phyloP scores from a whole-genome alignment of 176 grass and related monocot species.

The Luzula sylvatica region DNA sequence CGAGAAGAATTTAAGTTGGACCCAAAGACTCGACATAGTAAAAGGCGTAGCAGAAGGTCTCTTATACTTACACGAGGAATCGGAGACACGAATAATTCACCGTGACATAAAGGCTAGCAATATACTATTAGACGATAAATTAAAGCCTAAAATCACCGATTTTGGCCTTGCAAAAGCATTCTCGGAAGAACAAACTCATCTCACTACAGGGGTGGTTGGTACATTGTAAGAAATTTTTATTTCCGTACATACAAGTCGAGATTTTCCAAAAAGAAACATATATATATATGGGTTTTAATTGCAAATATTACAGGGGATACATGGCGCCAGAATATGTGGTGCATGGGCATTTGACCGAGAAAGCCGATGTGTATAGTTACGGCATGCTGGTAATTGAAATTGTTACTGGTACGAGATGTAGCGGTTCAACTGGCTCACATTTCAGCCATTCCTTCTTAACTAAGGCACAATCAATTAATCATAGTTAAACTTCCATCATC shows the following conservation, averaged over 20 bases:
- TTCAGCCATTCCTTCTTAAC: slow-evolving; percentile 43
- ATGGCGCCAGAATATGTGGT: slow-evolving; percentile 84
- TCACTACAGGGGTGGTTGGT: slow-evolving; percentile 76
- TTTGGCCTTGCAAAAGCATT: slow-evolving; percentile 79
- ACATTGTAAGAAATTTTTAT: slow-evolving; percentile 54
- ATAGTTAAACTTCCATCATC: too few relatives aligned
- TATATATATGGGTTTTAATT: background rate
- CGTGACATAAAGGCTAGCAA: slow-evolving; percentile 86
- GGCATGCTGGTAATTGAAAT: slow-evolving; percentile 70
- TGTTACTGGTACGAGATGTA: slow-evolving; percentile 62
- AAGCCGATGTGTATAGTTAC: slow-evolving; percentile 78
- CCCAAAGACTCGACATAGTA: slow-evolving; percentile 47
- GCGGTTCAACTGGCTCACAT: slow-evolving; percentile 38
- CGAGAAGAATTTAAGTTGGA: slow-evolving; percentile 51
- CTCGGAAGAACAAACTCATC: slow-evolving; percentile 54
- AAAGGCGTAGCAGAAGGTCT: slow-evolving; percentile 80
- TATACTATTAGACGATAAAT: slow-evolving; percentile 80
- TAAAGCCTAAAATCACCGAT: slow-evolving; percentile 78
- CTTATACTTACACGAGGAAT: slow-evolving; percentile 77
- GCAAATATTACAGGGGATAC: slow-evolving; percentile 58
- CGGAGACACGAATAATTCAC: slow-evolving; percentile 71
- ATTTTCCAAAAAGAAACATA: background rate
- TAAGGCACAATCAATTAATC: slow-evolving; percentile 47
- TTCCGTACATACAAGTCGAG: slow-evolving; percentile 1
- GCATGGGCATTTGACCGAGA: slow-evolving; percentile 67